Percentiles rank a stretch among this genome's conserved stretches.
These are phyloP conservation scores for Ettlia oleoabundans DNA, from an alignment of 139 green algal species.

Conservation along the genomic window DNA sequence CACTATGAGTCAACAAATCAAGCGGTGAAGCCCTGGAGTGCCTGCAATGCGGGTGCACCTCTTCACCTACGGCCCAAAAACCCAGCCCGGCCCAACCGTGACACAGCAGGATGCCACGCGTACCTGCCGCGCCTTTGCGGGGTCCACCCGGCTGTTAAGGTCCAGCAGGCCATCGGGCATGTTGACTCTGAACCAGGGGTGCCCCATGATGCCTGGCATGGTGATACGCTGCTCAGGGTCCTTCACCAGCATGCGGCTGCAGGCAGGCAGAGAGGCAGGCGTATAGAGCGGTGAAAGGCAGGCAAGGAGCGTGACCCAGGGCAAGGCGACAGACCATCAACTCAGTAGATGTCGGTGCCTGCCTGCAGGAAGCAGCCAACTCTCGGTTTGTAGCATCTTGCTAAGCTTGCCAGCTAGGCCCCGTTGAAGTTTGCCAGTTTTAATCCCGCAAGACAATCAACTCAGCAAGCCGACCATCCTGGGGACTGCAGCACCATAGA, in stretches of 20 bases:
- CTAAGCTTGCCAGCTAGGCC: too few species aligned
- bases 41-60: too few species aligned
- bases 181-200: conserved; percentile 43
- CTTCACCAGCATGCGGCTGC: conserved; percentile 31
- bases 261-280: background rate
- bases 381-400: background rate
- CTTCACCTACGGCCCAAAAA: background rate
- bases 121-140: conserved; percentile 9
- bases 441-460: background rate
- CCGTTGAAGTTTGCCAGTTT: too few species aligned
- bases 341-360: too few species aligned
- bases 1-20: too few species aligned
- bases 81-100: background rate
- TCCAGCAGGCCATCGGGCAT: conserved; percentile 18
- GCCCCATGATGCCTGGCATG: conserved; percentile 30
- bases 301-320: background rate
- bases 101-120: background rate
- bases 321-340: too few species aligned
- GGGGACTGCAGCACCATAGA: background rate
- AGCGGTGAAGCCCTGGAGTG: too few species aligned
- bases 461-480: background rate
- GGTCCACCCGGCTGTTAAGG: conserved; percentile 12
- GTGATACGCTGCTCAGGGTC: conserved; percentile 40
- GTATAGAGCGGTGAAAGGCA: background rate
- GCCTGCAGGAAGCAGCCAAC: too few species aligned